These are phyloP conservation scores for Nicotiana paniculata DNA, from an alignment of 257 asterid species.

Conservation along the genomic window DNA sequence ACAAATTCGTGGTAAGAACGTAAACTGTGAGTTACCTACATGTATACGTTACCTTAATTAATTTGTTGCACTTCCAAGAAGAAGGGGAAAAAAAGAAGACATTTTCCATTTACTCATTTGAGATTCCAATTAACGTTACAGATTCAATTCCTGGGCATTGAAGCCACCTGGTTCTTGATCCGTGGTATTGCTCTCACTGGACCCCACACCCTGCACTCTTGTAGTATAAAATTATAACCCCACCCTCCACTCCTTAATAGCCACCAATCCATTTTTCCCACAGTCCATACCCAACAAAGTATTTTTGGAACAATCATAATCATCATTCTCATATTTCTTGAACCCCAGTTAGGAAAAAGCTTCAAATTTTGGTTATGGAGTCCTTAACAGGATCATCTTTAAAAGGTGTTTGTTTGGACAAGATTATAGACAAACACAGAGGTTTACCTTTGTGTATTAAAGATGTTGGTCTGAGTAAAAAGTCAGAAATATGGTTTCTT, in stretches of 20 bases:
- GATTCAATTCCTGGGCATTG: slow-evolving; percentile 11
- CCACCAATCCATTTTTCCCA: slow-evolving; percentile 17
- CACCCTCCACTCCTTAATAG: slow-evolving; percentile 13
- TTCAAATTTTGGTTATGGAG: slow-evolving; percentile 30
- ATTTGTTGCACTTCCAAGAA: not conserved
- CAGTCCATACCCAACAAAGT: not conserved
- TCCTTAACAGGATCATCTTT: slow-evolving; percentile 31
- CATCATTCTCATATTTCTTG: not conserved
- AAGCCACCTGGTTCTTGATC: slow-evolving; percentile 21
- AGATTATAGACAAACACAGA: slow-evolving; percentile 11
- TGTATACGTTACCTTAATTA: not conserved
- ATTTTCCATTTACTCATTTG: not conserved
- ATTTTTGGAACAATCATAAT: not conserved
- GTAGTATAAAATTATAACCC: not conserved
- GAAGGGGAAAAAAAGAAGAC: not conserved
- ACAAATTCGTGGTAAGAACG: not conserved
- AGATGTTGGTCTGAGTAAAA: slow-evolving; percentile 7
- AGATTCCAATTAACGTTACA: slow-evolving; percentile 15
- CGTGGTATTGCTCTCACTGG: slow-evolving; percentile 8
- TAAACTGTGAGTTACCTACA: not conserved
- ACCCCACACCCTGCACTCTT: not conserved
- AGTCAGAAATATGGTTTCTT: slow-evolving; percentile 23
- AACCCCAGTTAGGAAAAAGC: not conserved
- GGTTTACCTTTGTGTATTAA: slow-evolving; percentile 4
- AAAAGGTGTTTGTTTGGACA: slow-evolving; percentile 25